Percentiles rank a stretch among this genome's conserved stretches.
Conservation (phyloP, 495 filamentous ascomycete genomes). For the Neurospora sp. region DNA sequence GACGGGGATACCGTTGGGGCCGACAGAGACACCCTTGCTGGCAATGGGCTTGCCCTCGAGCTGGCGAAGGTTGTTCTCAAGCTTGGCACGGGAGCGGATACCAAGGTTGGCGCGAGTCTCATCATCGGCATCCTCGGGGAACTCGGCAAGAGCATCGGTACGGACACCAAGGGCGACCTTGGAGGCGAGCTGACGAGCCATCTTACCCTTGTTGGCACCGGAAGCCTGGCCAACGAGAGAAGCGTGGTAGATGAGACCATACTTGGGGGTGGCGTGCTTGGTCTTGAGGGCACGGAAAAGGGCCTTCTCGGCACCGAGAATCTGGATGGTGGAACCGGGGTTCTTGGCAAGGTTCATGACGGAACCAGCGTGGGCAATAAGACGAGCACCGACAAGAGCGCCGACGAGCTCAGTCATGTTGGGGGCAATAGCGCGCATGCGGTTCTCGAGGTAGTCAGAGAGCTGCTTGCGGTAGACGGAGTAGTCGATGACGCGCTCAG, state of each 20-base stretch:
- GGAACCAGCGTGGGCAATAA: slow-evolving; percentile 93
- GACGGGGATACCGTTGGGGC: slow-evolving; percentile 53
- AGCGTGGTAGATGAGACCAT: slow-evolving; percentile 97
- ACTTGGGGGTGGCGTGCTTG: slow-evolving; percentile 98
- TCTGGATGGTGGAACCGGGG: slow-evolving; percentile 92
- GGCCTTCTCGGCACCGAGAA: slow-evolving; percentile 96
- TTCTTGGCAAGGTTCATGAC: slow-evolving; percentile 94
- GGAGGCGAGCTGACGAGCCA: slow-evolving; percentile 87
- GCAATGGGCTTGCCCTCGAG: slow-evolving; percentile 88
- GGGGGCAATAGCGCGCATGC: slow-evolving; percentile 95
- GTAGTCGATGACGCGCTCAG: slow-evolving; percentile 85
- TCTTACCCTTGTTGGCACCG: slow-evolving; percentile 98
- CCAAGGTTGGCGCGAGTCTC: slow-evolving; percentile 76
- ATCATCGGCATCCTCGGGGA: slow-evolving; percentile 63
- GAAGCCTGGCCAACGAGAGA: slow-evolving; percentile 93
- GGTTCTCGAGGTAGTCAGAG: slow-evolving; percentile 75
- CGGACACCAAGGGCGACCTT: slow-evolving; percentile 89
- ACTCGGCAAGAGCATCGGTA: slow-evolving; percentile 81
- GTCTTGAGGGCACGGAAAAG: slow-evolving; percentile 98
- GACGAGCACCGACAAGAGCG: slow-evolving; percentile 85
- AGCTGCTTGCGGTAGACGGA: slow-evolving; percentile 84
- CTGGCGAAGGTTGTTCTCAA: slow-evolving; percentile 74
- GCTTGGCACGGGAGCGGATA: slow-evolving; percentile 58
- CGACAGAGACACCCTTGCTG: slow-evolving; percentile 63
- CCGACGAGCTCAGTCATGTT: slow-evolving; percentile 92